Conservation (phyloP, 495 filamentous ascomycete genomes). For the Penicillium ochrochloron region DNA sequence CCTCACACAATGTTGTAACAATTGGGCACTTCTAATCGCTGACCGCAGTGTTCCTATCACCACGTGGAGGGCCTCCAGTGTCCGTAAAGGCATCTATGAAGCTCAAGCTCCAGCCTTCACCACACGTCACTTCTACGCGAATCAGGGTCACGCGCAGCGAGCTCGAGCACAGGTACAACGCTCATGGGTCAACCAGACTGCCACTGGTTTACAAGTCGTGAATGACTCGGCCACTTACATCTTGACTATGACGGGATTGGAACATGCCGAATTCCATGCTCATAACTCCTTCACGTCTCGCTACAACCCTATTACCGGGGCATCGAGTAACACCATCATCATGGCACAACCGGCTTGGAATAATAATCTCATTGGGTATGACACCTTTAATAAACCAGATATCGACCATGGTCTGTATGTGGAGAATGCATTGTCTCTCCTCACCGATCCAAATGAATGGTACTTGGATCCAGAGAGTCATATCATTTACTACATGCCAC, state of each 20-base stretch:
- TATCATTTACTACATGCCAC: constrained; percentile 1
- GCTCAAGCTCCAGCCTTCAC: constrained; percentile 1
- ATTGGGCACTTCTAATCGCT: neutral
- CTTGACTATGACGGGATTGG: neutral
- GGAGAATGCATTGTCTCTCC: neutral
- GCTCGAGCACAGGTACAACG: neutral
- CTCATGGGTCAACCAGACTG: constrained; percentile 1
- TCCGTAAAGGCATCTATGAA: neutral
- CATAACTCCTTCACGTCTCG: constrained; percentile 1
- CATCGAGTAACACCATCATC: neutral
- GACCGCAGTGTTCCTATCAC: neutral
- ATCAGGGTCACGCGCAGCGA: neutral
- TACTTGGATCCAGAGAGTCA: constrained; percentile 1
- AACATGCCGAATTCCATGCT: constrained; percentile 2
- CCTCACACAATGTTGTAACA: neutral
- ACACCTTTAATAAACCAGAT: neutral
- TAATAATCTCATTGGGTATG: neutral
- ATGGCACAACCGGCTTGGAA: constrained; percentile 1
- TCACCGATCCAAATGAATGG: neutral
- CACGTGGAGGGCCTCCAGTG: constrained; percentile 1
- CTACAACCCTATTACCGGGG: neutral
- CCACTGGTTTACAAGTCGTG: neutral
- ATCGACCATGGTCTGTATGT: neutral
- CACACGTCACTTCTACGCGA: neutral
- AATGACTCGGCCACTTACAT: neutral